Evolutionary conservation across 1,284 basidiomycete genomes (phyloP).

Genomic region (Fomitopsis pinicola): DNA sequence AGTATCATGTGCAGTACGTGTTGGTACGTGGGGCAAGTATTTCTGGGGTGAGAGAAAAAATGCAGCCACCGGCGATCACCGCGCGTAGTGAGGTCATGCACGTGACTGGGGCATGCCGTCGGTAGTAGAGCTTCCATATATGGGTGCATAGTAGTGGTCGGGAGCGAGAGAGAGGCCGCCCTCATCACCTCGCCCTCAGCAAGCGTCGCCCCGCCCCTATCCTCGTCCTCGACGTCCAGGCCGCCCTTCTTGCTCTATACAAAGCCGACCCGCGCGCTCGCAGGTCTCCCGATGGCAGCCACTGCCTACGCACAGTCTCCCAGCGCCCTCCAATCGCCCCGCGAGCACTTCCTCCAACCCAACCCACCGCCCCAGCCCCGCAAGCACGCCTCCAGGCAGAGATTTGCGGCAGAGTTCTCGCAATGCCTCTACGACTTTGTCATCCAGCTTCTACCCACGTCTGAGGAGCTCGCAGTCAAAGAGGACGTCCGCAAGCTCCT

Average conservation of each 20-base stretch:
- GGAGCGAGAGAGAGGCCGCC: background rate
- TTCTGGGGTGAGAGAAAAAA: background rate
- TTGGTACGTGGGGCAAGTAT: background rate
- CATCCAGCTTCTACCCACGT: constrained; percentile 83
- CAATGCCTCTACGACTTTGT: constrained; percentile 79
- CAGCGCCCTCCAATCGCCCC: constrained; percentile 15
- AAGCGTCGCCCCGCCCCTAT: background rate
- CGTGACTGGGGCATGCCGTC: background rate
- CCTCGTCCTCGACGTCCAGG: background rate
- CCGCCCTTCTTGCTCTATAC: background rate
- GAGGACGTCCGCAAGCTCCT: constrained; percentile 94
- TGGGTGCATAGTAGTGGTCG: background rate
- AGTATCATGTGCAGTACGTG: too few species aligned
- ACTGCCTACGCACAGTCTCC: constrained; percentile 18
- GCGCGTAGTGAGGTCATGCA: background rate
- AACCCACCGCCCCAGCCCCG: constrained; percentile 27
- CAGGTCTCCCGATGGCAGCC: constrained; percentile 13
- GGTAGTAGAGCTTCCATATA: background rate
- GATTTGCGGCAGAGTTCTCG: constrained; percentile 66
- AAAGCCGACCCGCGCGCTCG: background rate
- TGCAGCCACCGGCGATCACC: background rate
- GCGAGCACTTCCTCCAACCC: constrained; percentile 21
- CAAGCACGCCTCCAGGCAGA: constrained; percentile 43
- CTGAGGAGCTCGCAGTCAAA: constrained; percentile 89
- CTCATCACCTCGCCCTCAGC: constrained; percentile 1